Evolutionary conservation across 768 basidiomycete genomes (phyloP).

Genomic region (Rhodocollybia butyracea): DNA sequence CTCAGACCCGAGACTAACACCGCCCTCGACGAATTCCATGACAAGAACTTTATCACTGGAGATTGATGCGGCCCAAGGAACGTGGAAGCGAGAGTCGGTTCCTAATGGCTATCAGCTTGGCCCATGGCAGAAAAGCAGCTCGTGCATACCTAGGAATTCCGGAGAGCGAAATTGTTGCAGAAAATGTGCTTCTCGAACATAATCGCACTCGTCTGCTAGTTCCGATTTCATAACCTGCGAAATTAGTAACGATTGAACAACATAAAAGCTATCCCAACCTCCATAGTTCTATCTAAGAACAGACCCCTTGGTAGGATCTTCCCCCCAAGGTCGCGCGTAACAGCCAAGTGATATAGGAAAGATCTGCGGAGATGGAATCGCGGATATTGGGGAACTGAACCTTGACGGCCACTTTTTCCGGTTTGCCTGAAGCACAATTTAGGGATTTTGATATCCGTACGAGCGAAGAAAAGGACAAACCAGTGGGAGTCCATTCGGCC

Average conservation of each 20-base stretch:
- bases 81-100: slow-evolving; percentile 64
- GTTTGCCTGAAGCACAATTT: slow-evolving; percentile 19
- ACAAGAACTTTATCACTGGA: slow-evolving; percentile 84
- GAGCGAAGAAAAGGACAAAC: neutral
- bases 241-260: neutral
- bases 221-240: slow-evolving; percentile 84
- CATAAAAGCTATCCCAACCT: slow-evolving; percentile 36
- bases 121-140: neutral
- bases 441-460: neutral
- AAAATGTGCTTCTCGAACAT: slow-evolving; percentile 76
- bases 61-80: slow-evolving; percentile 84
- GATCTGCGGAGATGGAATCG: slow-evolving; percentile 81
- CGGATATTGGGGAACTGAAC: slow-evolving; percentile 94
- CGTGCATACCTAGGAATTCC: slow-evolving; percentile 17
- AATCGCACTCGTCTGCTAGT: slow-evolving; percentile 90
- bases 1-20: slow-evolving; percentile 74
- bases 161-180: slow-evolving; percentile 55
- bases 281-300: slow-evolving; percentile 85
- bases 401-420: slow-evolving; percentile 74
- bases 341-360: slow-evolving; percentile 81
- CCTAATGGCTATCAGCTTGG: slow-evolving; percentile 31
- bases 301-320: slow-evolving; percentile 82
- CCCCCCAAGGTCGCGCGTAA: slow-evolving; percentile 58
- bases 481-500: slow-evolving; percentile 49
- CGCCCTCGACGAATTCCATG: slow-evolving; percentile 75